Evolutionary conservation across 106 monocot genomes (phyloP), one percentile per base, ranked within the genome.

Genomic region (Narthecium ossifragum): DNA sequence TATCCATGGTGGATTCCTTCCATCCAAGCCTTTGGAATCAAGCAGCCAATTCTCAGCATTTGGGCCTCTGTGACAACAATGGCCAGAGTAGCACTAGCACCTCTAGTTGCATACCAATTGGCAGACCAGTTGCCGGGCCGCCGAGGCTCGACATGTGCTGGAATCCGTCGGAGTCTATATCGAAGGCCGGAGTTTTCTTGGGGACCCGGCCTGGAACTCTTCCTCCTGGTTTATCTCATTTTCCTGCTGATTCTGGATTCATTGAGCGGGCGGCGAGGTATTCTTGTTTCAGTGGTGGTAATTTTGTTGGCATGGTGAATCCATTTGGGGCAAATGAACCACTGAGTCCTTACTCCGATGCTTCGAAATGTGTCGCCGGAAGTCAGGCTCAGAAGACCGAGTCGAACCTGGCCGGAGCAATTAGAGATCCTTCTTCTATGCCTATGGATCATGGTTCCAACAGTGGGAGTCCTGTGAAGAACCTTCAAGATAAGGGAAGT

Each of bases 191-290:
- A 24, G 68, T 41, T 6, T 26, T 55, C 26, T 76, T 70, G 30
- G n/a, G n/a, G n/a, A 13, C 32, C 28, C 23, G 39, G 26, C 23
- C 37, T 26, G 64, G 75, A 4, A 23, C 75, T 28, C 61, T 65
- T 36, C 74, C 73, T 9, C 62, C 59, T 4, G 48, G 63, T n/a
- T 63, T 76, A 3, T 51, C 86, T 6, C 71, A 84, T 39, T 75
- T 87, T 60, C 80, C 80, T 2, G 37, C 68, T 7, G 92, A 92
- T 26, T 57, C 75, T 0, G 78, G 57, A 25, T 92, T 92, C 69
- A 73, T 83, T 27, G 92, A 87, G 57, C 41, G 80, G 25, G 83
- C 92, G 0, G 86, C 87, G 33, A 77, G 84, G 55, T 80, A 78
- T 49, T 88, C 92, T 0, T 84, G 78, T 61, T 88, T 88, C 31